phyloP scores from a whole-genome alignment of 306 rosid genomes.

The Geum urbanum region DNA sequence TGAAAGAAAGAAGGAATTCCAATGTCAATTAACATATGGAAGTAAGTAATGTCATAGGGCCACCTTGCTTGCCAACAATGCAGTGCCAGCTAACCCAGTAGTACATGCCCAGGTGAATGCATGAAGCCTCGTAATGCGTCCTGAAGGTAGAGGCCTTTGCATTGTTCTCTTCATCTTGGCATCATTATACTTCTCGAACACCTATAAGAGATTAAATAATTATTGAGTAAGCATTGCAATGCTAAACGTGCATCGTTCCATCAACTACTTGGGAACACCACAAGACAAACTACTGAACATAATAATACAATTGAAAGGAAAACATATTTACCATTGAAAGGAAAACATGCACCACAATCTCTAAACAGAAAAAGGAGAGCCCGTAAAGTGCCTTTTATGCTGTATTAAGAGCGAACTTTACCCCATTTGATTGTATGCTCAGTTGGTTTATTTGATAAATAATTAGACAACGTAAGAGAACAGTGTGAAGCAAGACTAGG shows the following conservation, averaged over 20 bases:
- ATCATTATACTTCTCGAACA: slow-evolving; percentile 72
- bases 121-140: slow-evolving; percentile 73
- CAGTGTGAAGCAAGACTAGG: not conserved
- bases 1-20: no score
- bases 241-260: not conserved
- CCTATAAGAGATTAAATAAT: no score
- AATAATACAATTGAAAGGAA: no score
- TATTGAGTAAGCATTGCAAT: no score
- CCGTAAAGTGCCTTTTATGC: not conserved
- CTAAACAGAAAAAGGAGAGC: not conserved
- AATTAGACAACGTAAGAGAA: not conserved
- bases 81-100: slow-evolving; percentile 75
- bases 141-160: slow-evolving; percentile 84
- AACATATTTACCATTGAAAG: not conserved
- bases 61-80: slow-evolving; percentile 77
- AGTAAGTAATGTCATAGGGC: slow-evolving; percentile 19
- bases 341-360: not conserved
- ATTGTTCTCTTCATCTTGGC: slow-evolving; percentile 87
- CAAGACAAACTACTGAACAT: not conserved
- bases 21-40: no score
- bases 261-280: not conserved
- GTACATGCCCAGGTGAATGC: slow-evolving; percentile 72
- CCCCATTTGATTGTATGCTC: not conserved
- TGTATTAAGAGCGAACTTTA: not conserved
- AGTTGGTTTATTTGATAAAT: not conserved